Evolutionary conservation across 2,329 filamentous ascomycete species (phyloP), one percentile per base, ranked within the genome.

Genomic region (Penicillium brevicompactum): DNA sequence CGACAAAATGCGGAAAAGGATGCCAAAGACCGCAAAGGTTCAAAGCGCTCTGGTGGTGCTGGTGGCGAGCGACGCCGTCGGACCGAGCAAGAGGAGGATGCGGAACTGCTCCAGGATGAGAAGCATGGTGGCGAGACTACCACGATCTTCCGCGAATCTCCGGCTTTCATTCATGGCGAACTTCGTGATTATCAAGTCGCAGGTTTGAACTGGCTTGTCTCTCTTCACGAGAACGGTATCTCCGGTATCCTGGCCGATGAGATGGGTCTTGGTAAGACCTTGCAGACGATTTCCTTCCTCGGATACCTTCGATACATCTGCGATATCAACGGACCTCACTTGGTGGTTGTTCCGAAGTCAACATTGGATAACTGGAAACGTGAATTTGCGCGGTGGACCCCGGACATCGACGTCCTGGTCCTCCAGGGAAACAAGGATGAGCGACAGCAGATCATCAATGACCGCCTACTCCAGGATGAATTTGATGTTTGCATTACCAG

Each of bases 401-500:
- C 94, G 0, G 94, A 97, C 57, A 90, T 97, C 66, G 91, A 97
- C 67, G 91, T 97, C 22, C 78, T 99, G 37, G 91, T 99, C 10
- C 82, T 99, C 7, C 94, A 97, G 72, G 94, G 94, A 60, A 90
- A 89, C 59, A 99, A 99, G 74, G 94, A 99, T 8, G 92, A 97
- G 76, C 90, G 94, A 43, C 85, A 92, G 59, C 81, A 86, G 46
- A 82, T 99, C 51, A 97, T 99, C 74, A 91, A 91, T 62, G 91
- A 96, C 14, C 89, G 91, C 4, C 82, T 99, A n/a, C 82, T 95
- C 16, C 90, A 95, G 56, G 92, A 97, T 73, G 91, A 96, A 63
- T 99, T 99, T 65, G 94, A 99, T 68, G 93, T 97, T 16, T 97
- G 93, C 77, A 90, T 99, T 71, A 99, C 94, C 13, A 97, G 92